phyloP scores from a whole-genome alignment of 768 basidiomycete species.

The Crepidotus variabilis region DNA sequence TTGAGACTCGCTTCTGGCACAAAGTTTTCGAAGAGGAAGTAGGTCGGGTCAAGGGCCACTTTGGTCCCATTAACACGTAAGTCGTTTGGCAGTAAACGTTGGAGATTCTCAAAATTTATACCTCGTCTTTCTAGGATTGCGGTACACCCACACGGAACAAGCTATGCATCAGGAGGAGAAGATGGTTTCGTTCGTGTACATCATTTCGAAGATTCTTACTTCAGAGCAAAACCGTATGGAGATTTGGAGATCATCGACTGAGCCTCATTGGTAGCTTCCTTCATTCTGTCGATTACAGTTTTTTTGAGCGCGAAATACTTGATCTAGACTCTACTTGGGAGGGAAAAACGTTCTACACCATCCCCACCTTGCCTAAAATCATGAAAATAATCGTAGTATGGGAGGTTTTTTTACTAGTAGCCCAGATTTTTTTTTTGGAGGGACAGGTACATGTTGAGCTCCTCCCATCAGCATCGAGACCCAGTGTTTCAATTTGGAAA shows the following conservation, averaged over 20 bases:
- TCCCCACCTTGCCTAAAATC: no score
- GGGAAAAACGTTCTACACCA: no score
- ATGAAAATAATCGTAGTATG: no score
- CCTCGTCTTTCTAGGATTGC: slow-evolving; percentile 61
- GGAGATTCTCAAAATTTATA: background rate
- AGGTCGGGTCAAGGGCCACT: slow-evolving; percentile 95
- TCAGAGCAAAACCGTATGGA: slow-evolving; percentile 87
- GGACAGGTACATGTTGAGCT: no score
- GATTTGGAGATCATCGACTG: slow-evolving; percentile 68
- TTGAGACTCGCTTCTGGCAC: slow-evolving; percentile 99
- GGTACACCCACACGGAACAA: slow-evolving; percentile 82
- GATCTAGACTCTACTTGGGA: no score
- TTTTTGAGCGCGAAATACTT: background rate
- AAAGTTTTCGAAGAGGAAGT: slow-evolving; percentile 96
- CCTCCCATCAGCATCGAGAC: no score
- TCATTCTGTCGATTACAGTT: slow-evolving; percentile 2
- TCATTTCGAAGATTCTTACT: slow-evolving; percentile 94
- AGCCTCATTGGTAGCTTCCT: slow-evolving; percentile 12
- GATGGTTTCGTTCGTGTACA: slow-evolving; percentile 93
- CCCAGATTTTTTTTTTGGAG: no score
- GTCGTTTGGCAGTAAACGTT: slow-evolving; percentile 27
- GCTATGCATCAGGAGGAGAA: slow-evolving; percentile 93
- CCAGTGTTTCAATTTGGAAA: no score
- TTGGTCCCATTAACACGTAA: slow-evolving; percentile 94
- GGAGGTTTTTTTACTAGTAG: no score